Percentiles rank a stretch among this genome's conserved stretches.
These are phyloP conservation scores for Geotrichum histeridarum DNA, from an alignment of 1,139 yeast genomes.

Conservation along the genomic window DNA sequence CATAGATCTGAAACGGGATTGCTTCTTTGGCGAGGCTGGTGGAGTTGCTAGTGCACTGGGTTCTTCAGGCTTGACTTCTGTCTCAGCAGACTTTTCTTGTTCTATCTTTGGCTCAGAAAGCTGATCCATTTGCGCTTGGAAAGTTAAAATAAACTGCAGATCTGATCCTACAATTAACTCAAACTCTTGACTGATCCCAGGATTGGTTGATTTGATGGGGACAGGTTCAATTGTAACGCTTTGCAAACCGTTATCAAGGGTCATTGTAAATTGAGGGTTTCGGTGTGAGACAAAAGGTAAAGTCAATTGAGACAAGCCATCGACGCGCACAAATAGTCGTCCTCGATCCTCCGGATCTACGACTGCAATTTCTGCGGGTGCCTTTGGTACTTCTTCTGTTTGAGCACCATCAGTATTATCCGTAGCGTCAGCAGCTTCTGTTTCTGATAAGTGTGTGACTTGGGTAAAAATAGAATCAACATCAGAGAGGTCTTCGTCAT, in stretches of 20 bases:
- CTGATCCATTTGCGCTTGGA: constrained; percentile 42
- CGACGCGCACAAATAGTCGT: constrained; percentile 64
- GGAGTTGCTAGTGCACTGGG: not conserved
- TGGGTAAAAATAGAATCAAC: constrained; percentile 14
- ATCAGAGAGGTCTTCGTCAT: constrained; percentile 15
- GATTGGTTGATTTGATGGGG: constrained; percentile 39
- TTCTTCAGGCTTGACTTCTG: not conserved
- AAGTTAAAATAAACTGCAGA: constrained; percentile 60
- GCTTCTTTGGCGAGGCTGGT: constrained; percentile 13
- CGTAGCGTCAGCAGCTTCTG: not conserved
- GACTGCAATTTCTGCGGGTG: not conserved
- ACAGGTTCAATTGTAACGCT: constrained; percentile 70
- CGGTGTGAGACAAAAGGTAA: constrained; percentile 47
- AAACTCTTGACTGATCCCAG: constrained; percentile 69
- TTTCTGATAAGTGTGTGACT: not conserved
- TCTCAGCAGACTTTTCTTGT: not conserved
- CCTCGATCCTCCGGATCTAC: constrained; percentile 55
- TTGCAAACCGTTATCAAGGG: constrained; percentile 85
- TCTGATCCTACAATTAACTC: constrained; percentile 65
- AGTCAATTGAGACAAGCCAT: constrained; percentile 53
- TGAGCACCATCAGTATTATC: not conserved
- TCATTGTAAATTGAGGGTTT: constrained; percentile 52
- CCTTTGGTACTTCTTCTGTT: not conserved
- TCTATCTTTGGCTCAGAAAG: not conserved
- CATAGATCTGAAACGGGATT: constrained; percentile 14